Conservation (phyloP, 1,284 basidiomycete species). For the Inonotus obliquus region DNA sequence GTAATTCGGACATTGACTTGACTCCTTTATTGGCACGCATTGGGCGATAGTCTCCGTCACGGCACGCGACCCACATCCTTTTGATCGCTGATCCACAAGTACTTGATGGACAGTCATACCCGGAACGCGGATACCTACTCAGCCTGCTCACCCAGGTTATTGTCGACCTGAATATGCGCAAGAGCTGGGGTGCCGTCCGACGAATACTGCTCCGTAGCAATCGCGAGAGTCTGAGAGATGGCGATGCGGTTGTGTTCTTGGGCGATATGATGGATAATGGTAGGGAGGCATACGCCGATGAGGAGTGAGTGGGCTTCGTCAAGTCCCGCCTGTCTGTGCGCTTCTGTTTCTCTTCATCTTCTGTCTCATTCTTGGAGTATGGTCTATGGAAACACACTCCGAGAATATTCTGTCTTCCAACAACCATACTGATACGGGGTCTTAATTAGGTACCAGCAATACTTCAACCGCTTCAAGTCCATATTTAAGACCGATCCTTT, state of each 20-base stretch:
- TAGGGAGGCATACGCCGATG: slow-evolving; percentile 47
- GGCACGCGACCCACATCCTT: slow-evolving; percentile 45
- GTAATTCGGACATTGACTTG: not conserved
- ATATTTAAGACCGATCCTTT: slow-evolving; percentile 46
- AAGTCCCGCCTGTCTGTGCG: not conserved
- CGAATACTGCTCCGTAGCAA: slow-evolving; percentile 45
- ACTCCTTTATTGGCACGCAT: not conserved
- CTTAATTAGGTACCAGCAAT: slow-evolving; percentile 47
- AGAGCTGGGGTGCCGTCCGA: slow-evolving; percentile 63
- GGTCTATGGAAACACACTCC: not conserved
- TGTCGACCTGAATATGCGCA: slow-evolving; percentile 67
- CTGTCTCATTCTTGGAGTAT: not conserved
- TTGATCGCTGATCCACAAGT: slow-evolving; percentile 79
- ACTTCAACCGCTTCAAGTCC: slow-evolving; percentile 54
- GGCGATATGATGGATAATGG: slow-evolving; percentile 79
- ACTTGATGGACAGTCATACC: slow-evolving; percentile 46
- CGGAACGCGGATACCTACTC: slow-evolving; percentile 35
- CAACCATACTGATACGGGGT: not conserved
- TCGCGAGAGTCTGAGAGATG: not conserved
- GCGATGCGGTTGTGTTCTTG: slow-evolving; percentile 69
- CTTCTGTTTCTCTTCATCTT: not conserved
- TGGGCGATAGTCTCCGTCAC: not conserved
- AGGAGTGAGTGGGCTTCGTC: slow-evolving; percentile 52
- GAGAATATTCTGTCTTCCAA: not conserved
- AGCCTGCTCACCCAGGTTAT: slow-evolving; percentile 45